Conservation (phyloP, 768 basidiomycete species). For the Kwoniella sp. region DNA sequence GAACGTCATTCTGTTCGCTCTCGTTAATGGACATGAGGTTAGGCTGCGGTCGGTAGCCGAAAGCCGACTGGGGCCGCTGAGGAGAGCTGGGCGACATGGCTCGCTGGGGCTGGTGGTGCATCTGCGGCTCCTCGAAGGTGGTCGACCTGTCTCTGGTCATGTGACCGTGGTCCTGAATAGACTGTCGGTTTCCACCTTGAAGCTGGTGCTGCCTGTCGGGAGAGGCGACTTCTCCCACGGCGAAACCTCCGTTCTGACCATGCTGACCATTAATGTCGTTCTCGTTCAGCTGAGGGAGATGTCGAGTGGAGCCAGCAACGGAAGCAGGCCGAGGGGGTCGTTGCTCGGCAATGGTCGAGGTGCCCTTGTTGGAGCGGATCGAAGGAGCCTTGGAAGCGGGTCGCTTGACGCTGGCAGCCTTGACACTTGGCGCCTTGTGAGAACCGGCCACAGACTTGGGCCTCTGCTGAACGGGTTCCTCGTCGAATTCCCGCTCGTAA, state of each 20-base stretch:
- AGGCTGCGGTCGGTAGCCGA: conserved; percentile 33
- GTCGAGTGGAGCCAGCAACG: conserved; percentile 19
- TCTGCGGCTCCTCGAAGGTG: conserved; percentile 24
- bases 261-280: too few relatives aligned
- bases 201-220: conserved; percentile 36
- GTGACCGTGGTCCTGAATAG: conserved; percentile 28
- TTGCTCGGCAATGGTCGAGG: not conserved
- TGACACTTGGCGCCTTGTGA: conserved; percentile 21
- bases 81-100: conserved; percentile 2
- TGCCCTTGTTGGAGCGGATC: conserved; percentile 12
- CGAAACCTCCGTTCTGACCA: conserved; percentile 17
- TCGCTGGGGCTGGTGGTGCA: conserved; percentile 1
- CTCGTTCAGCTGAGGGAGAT: conserved; percentile 12
- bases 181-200: conserved; percentile 25
- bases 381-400: conserved; percentile 3
- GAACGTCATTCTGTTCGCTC: conserved; percentile 19
- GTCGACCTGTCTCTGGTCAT: conserved; percentile 24
- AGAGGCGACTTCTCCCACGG: conserved; percentile 34
- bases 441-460: conserved; percentile 26
- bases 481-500: conserved; percentile 34
- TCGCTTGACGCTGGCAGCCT: conserved; percentile 5
- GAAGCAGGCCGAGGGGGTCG: conserved; percentile 11
- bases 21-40: conserved; percentile 30
- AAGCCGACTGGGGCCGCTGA: conserved; percentile 24
- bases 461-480: conserved; percentile 16